Conservation (phyloP, 2,329 filamentous ascomycete genomes). For the Metarhizium rileyi region DNA sequence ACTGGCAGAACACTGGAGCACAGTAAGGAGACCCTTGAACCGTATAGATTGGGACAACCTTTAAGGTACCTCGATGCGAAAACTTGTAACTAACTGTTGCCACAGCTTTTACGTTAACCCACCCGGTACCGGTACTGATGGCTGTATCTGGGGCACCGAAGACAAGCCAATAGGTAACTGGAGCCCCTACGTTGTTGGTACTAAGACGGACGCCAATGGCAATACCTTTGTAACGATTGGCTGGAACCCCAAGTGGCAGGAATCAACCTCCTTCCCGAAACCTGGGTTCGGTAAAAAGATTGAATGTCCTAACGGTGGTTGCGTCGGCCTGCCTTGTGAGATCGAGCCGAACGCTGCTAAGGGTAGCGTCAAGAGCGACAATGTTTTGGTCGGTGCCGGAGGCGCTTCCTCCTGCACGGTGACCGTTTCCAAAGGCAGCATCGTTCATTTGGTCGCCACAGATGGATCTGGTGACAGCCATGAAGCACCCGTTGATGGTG, state of each 20-base stretch:
- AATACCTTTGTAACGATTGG: slow-evolving; percentile 66
- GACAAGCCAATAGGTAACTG: slow-evolving; percentile 61
- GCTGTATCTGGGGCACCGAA: slow-evolving; percentile 62
- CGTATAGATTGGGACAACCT: not conserved
- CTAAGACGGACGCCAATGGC: slow-evolving; percentile 56
- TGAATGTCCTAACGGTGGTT: slow-evolving; percentile 54
- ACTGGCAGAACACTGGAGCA: slow-evolving; percentile 64
- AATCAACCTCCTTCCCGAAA: slow-evolving; percentile 43
- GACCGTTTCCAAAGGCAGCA: slow-evolving; percentile 57
- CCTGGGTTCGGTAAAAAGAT: slow-evolving; percentile 62
- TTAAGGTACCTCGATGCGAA: no score
- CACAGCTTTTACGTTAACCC: slow-evolving; percentile 69
- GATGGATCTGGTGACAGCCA: slow-evolving; percentile 31
- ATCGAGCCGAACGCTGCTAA: slow-evolving; percentile 52
- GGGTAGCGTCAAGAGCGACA: slow-evolving; percentile 48
- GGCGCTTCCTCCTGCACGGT: slow-evolving; percentile 66
- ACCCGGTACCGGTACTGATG: slow-evolving; percentile 53
- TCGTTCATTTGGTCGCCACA: slow-evolving; percentile 58
- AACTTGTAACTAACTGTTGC: slow-evolving; percentile 11
- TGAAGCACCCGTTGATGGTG: slow-evolving; percentile 24
- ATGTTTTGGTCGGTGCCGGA: slow-evolving; percentile 51
- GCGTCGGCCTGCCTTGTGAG: slow-evolving; percentile 64
- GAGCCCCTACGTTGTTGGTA: slow-evolving; percentile 66
- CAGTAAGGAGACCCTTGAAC: slow-evolving; percentile 43
- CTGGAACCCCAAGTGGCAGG: slow-evolving; percentile 70